Percentiles rank a stretch among this genome's conserved stretches.
Conservation (phyloP, 495 filamentous ascomycete genomes). For the Thermochaetoides thermophila region DNA sequence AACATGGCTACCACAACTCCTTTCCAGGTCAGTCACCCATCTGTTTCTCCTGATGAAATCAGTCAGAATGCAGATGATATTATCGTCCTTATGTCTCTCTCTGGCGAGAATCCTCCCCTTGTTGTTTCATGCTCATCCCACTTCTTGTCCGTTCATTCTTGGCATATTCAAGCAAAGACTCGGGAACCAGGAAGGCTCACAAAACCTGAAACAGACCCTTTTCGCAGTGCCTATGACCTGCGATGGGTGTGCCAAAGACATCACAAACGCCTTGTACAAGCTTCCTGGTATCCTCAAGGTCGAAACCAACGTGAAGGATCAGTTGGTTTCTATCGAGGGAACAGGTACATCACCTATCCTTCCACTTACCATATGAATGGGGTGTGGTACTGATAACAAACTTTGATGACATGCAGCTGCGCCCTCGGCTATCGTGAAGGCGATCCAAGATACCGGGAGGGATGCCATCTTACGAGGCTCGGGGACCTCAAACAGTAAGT, state of each 20-base stretch:
- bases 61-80: no score
- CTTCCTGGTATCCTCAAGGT: constrained; percentile 58
- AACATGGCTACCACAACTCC: constrained; percentile 26
- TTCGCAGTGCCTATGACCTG: constrained; percentile 93
- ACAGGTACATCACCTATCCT: constrained; percentile 33
- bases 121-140: constrained; percentile 2
- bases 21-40: constrained; percentile 25
- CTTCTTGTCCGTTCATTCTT: neutral
- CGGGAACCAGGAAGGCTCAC: constrained; percentile 4
- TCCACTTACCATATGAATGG: no score
- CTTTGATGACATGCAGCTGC: no score
- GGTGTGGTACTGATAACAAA: no score
- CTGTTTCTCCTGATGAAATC: neutral
- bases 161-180: neutral
- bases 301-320: constrained; percentile 46
- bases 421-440: constrained; percentile 73
- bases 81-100: neutral
- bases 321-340: constrained; percentile 55
- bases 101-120: neutral
- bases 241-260: constrained; percentile 68
- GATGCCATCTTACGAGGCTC: constrained; percentile 90
- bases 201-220: constrained; percentile 48
- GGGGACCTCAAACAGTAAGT: constrained; percentile 68
- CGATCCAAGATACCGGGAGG: constrained; percentile 78
- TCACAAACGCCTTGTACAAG: constrained; percentile 59